Evolutionary conservation across 1,284 basidiomycete genomes (phyloP).

Genomic region (Puccinia triticina): DNA sequence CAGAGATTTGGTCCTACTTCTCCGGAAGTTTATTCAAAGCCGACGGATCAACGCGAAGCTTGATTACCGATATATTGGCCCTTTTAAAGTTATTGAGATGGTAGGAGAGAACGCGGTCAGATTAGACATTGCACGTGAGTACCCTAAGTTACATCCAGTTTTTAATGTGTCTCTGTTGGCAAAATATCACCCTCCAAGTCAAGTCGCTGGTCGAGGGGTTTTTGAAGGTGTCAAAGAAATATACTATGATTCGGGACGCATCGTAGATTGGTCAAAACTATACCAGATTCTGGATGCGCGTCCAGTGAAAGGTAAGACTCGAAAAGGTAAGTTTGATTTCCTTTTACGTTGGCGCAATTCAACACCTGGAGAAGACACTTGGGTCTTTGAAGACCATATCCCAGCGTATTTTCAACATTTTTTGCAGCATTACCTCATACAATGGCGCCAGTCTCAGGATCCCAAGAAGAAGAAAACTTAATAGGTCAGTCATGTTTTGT

Average conservation of each 20-base stretch:
- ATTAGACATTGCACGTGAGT: neutral
- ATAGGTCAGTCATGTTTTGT: no score
- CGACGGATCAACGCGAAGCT: neutral
- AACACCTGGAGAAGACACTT: neutral
- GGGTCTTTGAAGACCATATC: neutral
- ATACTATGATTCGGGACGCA: neutral
- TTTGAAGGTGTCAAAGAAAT: neutral
- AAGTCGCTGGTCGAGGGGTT: neutral
- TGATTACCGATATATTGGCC: constrained; percentile 10
- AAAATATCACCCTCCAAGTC: neutral
- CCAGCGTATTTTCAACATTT: no score
- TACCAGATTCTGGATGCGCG: no score
- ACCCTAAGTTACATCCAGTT: constrained; percentile 8
- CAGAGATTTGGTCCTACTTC: neutral
- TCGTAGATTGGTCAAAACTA: neutral
- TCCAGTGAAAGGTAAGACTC: no score
- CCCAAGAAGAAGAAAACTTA: no score
- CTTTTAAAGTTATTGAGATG: no score
- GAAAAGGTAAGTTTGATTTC: neutral
- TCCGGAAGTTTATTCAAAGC: constrained; percentile 10
- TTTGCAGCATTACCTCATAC: no score
- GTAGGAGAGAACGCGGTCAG: neutral
- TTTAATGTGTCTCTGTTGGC: neutral
- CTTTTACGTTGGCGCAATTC: neutral
- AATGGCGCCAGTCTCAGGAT: no score